phyloP scores from a whole-genome alignment of 2,329 filamentous ascomycete species.

The Fusarium scirpi region DNA sequence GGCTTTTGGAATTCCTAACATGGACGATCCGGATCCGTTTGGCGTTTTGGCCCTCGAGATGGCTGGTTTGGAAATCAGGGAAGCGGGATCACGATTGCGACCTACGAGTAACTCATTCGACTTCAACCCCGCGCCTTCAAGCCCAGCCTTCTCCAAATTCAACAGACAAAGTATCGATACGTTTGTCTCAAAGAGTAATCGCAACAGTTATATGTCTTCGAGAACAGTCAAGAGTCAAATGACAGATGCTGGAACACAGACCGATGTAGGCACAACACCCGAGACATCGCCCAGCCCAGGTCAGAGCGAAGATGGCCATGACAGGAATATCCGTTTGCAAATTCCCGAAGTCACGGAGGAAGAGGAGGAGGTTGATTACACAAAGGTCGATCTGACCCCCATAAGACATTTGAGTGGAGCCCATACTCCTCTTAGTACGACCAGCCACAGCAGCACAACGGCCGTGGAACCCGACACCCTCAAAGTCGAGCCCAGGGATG shows the following conservation, averaged over 20 bases:
- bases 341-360: slow-evolving; percentile 56
- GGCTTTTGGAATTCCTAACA: slow-evolving; percentile 81
- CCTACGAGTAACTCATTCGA: slow-evolving; percentile 86
- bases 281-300: slow-evolving; percentile 67
- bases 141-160: slow-evolving; percentile 72
- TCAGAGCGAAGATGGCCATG: slow-evolving; percentile 65
- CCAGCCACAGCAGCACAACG: slow-evolving; percentile 40
- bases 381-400: slow-evolving; percentile 66
- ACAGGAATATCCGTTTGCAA: slow-evolving; percentile 56
- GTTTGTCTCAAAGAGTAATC: slow-evolving; percentile 68
- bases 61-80: slow-evolving; percentile 88
- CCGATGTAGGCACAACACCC: slow-evolving; percentile 64
- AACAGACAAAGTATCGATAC: slow-evolving; percentile 78
- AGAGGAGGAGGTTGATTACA: slow-evolving; percentile 69
- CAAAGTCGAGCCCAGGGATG: slow-evolving; percentile 41
- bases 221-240: slow-evolving; percentile 76
- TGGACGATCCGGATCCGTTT: slow-evolving; percentile 89
- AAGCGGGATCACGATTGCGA: slow-evolving; percentile 79
- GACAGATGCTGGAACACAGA: slow-evolving; percentile 77
- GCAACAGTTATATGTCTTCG: slow-evolving; percentile 80
- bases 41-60: slow-evolving; percentile 91
- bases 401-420: slow-evolving; percentile 58
- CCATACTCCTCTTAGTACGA: slow-evolving; percentile 36
- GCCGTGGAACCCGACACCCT: slow-evolving; percentile 39
- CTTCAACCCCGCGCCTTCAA: slow-evolving; percentile 80